Base-by-base conservation (phyloP, 2,329 filamentous ascomycete genomes). In the Pestalotiopsis sp. region DNA sequence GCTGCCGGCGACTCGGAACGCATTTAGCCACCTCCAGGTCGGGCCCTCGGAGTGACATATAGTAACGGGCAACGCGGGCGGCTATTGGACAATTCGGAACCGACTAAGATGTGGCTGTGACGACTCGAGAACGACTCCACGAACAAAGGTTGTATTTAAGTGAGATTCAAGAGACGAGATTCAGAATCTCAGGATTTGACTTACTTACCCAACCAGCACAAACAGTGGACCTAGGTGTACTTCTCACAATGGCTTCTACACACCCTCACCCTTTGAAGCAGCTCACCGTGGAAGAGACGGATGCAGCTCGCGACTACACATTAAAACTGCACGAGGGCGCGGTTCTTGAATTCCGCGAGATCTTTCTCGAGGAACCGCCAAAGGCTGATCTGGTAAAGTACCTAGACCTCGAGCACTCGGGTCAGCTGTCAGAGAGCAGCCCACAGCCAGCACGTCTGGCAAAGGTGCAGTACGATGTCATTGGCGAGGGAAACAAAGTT, bases 401-500 rank as follows among this genome's bases (percentile, higher is more conserved):
- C 25, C 25, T 66, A n/a, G 63, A 56, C 31, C 23, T 38, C 6
- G 63, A 66, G 27, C 63, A 66, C 52, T 64, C 61, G n/a, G 61
- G 61, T 4, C 36, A 64, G 27, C 4, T 64, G 14, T 25, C 61
- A 23, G 61, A 64, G 12, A 52, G 39, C 61, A 45, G n/a, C 1
- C 61, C 61, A 14, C 36, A 38, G 41, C 61, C 61, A 5, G 14
- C 61, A n/a, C 61, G 61, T 12, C 61, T 64, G n/a, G 61, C 61
- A 25, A 64, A 45, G 36, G 61, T 64, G 3, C 61, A 64, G n/a
- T 64, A 64, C 39, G 61, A 64, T 49, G 61, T 64, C 36, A 64
- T 64, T 64, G 41, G 61, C 20, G 59, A 38, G n/a, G 61, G 61
- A 4, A 64, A 31, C 61, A 64, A 64, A 52, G 61, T 49, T 12